phyloP scores from a whole-genome alignment of 1,284 basidiomycete genomes.

The Vanrija humicola region DNA sequence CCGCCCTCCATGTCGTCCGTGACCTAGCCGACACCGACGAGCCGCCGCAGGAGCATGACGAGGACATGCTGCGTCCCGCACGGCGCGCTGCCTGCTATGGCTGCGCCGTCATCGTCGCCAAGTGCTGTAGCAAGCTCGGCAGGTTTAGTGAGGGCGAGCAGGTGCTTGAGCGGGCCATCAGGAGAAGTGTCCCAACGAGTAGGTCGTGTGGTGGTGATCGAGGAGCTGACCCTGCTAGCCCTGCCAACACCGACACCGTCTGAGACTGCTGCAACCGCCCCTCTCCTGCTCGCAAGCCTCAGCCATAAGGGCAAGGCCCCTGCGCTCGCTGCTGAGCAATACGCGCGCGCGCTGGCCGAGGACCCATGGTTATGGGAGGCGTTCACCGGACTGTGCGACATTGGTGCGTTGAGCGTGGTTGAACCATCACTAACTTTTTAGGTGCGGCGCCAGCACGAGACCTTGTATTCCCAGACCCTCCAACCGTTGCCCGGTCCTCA shows the following conservation, averaged over 20 bases:
- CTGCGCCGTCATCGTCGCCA: slow-evolving; percentile 73
- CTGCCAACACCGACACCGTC: slow-evolving; percentile 24
- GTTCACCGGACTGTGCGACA: slow-evolving; percentile 77
- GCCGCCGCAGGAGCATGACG: slow-evolving; percentile 36
- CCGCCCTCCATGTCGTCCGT: slow-evolving; percentile 68
- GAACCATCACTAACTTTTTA: slow-evolving; percentile 4
- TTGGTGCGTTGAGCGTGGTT: slow-evolving; percentile 59
- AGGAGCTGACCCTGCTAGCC: slow-evolving; percentile 10
- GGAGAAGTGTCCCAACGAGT: slow-evolving; percentile 30
- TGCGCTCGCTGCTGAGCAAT: slow-evolving; percentile 67
- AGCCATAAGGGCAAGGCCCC: slow-evolving; percentile 53
- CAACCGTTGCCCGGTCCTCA: slow-evolving; percentile 19
- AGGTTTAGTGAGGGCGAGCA: slow-evolving; percentile 50
- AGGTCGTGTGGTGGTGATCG: slow-evolving; percentile 12
- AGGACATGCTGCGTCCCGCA: not conserved
- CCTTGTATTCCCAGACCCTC: slow-evolving; percentile 31
- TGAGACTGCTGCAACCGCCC: slow-evolving; percentile 27
- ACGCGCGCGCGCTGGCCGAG: slow-evolving; percentile 64
- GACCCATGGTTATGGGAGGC: slow-evolving; percentile 91
- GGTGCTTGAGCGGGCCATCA: slow-evolving; percentile 37
- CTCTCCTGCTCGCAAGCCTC: slow-evolving; percentile 34
- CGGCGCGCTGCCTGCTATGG: slow-evolving; percentile 56
- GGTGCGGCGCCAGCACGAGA: slow-evolving; percentile 29
- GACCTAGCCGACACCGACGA: slow-evolving; percentile 47
- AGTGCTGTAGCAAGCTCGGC: slow-evolving; percentile 67